phyloP scores from a whole-genome alignment of 352 stramenopile species.

The Globisporangium uncinulatum region DNA sequence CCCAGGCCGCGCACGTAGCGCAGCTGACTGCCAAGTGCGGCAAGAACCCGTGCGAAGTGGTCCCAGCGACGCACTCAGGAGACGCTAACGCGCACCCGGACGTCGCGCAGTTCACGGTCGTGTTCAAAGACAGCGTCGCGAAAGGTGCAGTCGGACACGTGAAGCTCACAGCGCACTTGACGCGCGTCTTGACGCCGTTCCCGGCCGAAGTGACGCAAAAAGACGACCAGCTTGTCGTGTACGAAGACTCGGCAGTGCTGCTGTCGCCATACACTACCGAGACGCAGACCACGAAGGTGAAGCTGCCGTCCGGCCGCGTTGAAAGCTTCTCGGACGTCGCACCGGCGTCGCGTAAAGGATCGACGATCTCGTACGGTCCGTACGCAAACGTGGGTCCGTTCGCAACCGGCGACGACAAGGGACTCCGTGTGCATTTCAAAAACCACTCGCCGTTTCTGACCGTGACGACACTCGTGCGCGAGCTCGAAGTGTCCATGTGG shows the following conservation, averaged over 20 bases:
- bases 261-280: slow-evolving; percentile 70
- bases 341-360: slow-evolving; percentile 67
- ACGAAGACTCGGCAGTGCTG: slow-evolving; percentile 58
- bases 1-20: slow-evolving; percentile 46
- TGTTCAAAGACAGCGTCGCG: slow-evolving; percentile 53
- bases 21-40: slow-evolving; percentile 67
- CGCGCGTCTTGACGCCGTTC: slow-evolving; percentile 72
- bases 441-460: slow-evolving; percentile 86
- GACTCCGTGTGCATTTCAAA: slow-evolving; percentile 73
- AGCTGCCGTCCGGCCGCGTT: slow-evolving; percentile 67
- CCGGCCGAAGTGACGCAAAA: slow-evolving; percentile 70
- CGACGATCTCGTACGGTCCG: slow-evolving; percentile 69
- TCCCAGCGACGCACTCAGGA: slow-evolving; percentile 24
- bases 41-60: slow-evolving; percentile 64
- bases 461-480: slow-evolving; percentile 73
- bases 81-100: slow-evolving; percentile 22
- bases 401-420: slow-evolving; percentile 20
- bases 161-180: slow-evolving; percentile 79
- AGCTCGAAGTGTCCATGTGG: slow-evolving; percentile 90
- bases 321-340: slow-evolving; percentile 60
- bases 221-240: slow-evolving; percentile 84
- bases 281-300: slow-evolving; percentile 83
- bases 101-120: slow-evolving; percentile 62
- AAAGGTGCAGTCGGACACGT: slow-evolving; percentile 46
- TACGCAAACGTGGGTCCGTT: slow-evolving; percentile 61